phyloP scores from a whole-genome alignment of 495 filamentous ascomycete genomes.

The Neurospora discreta region DNA sequence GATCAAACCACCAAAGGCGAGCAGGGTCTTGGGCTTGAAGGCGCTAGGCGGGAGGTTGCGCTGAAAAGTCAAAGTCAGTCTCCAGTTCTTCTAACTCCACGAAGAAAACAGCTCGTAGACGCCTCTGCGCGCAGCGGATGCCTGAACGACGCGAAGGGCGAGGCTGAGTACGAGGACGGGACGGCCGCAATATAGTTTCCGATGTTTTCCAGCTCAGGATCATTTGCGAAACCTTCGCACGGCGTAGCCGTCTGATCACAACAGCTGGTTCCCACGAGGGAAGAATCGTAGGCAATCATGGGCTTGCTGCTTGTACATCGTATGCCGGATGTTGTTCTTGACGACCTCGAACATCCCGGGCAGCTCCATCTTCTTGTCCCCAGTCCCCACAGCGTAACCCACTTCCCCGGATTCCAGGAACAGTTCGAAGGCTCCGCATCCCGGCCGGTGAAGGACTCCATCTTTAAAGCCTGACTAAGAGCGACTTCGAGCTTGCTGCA shows the following conservation, averaged over 20 bases:
- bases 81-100: not conserved
- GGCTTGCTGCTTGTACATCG: not conserved
- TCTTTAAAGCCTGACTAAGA: not conserved
- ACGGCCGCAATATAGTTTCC: not conserved
- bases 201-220: not conserved
- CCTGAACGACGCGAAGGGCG: not conserved
- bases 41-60: constrained; percentile 82
- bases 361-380: not conserved
- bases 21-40: constrained; percentile 70
- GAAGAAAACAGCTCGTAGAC: not conserved
- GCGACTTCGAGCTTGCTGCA: not conserved
- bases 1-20: constrained; percentile 59
- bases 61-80: constrained; percentile 28
- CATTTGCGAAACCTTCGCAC: not conserved
- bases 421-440: not conserved
- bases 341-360: not conserved
- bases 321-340: not conserved
- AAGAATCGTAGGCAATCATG: not conserved
- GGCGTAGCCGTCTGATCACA: not conserved
- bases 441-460: not conserved
- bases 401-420: not conserved
- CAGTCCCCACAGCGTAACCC: not conserved
- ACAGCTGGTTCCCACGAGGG: not conserved
- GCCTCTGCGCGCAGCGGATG: not conserved
- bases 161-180: not conserved